These are phyloP conservation scores for Chaetoscypha palmicola DNA, from an alignment of 2,329 filamentous ascomycete species.

Conservation along the genomic window DNA sequence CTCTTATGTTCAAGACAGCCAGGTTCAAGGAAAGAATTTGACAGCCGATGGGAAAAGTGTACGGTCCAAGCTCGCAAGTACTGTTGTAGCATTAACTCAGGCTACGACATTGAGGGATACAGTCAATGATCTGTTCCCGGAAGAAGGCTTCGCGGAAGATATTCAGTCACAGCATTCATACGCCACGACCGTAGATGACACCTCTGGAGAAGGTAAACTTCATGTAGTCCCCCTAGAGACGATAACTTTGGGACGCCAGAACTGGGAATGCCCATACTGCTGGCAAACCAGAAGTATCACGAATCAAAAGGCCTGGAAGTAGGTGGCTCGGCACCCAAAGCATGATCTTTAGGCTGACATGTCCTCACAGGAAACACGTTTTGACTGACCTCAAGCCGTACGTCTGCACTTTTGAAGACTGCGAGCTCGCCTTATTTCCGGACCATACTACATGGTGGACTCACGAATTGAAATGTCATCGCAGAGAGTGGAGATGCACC, in stretches of 20 bases:
- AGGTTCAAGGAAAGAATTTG: no score
- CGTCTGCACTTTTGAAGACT: constrained; percentile 29
- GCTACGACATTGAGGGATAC: constrained; percentile 2
- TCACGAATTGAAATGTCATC: constrained; percentile 27
- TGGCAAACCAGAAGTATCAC: constrained; percentile 14
- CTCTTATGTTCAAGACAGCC: no score
- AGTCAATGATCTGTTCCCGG: constrained; percentile 1
- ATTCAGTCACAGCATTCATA: constrained; percentile 12
- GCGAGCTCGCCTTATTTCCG: constrained; percentile 25
- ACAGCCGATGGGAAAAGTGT: no score
- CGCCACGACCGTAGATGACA: no score
- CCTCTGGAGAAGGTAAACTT: no score
- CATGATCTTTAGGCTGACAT: no score
- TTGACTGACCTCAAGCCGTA: constrained; percentile 29
- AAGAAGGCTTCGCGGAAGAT: constrained; percentile 7
- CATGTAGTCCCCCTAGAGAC: no score
- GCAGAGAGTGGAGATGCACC: constrained; percentile 20
- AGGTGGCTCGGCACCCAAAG: no score
- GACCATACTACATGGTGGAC: constrained; percentile 26
- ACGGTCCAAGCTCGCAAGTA: no score
- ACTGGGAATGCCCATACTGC: constrained; percentile 15
- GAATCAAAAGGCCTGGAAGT: constrained; percentile 21
- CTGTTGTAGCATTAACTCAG: no score
- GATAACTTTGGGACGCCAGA: no score
- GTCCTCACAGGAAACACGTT: constrained; percentile 23